Conservation (phyloP, 805 yeast genomes). For the Kuraishia hungarica region DNA sequence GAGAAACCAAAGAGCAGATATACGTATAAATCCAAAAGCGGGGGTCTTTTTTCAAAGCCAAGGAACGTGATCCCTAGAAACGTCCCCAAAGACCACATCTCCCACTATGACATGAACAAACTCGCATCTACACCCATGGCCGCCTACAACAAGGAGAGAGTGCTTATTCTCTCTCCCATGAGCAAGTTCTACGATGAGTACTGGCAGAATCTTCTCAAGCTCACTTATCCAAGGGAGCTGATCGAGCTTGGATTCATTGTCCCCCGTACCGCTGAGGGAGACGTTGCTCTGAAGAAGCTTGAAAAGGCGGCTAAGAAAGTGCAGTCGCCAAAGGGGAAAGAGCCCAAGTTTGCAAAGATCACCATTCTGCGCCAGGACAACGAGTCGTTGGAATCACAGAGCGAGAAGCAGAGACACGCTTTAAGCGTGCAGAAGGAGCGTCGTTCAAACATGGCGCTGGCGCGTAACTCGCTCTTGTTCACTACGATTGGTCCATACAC, state of each 20-base stretch:
- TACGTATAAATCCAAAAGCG: constrained; percentile 34
- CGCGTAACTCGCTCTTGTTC: constrained; percentile 85
- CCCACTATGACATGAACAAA: constrained; percentile 78
- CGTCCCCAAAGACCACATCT: constrained; percentile 63
- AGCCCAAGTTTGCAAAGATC: constrained; percentile 68
- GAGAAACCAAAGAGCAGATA: constrained; percentile 20
- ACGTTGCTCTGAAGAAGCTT: constrained; percentile 59
- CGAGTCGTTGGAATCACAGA: constrained; percentile 63
- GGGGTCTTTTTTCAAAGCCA: constrained; percentile 41
- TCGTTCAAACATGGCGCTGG: constrained; percentile 85
- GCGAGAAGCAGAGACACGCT: constrained; percentile 89
- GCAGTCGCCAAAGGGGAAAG: constrained; percentile 51
- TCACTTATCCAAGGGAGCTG: constrained; percentile 77
- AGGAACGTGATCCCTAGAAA: constrained; percentile 53
- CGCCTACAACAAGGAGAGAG: constrained; percentile 68
- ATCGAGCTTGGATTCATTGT: constrained; percentile 87
- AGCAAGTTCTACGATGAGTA: constrained; percentile 77
- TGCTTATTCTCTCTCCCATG: constrained; percentile 84
- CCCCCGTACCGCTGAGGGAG: constrained; percentile 80
- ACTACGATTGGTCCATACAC: constrained; percentile 85
- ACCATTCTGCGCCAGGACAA: constrained; percentile 89
- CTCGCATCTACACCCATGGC: constrained; percentile 67
- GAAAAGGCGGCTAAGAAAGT: constrained; percentile 68
- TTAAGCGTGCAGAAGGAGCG: constrained; percentile 79
- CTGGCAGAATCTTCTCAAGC: constrained; percentile 73